Percentiles rank a stretch among this genome's conserved stretches.
These are phyloP conservation scores for Lepidium africanum DNA, from an alignment of 345 rosid species.

Conservation along the genomic window DNA sequence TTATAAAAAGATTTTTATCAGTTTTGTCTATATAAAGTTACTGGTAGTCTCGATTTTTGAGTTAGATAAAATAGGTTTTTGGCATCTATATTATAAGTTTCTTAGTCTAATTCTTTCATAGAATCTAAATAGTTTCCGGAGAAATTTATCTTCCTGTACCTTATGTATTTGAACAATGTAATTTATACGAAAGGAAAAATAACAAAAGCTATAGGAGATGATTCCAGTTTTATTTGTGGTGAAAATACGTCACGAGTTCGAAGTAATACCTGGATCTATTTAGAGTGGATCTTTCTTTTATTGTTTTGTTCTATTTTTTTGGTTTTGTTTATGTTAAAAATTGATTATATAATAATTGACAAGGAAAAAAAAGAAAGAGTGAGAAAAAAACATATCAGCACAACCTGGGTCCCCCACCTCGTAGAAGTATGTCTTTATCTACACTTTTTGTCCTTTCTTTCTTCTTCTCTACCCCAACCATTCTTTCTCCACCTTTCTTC, in stretches of 20 bases:
- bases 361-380: neutral
- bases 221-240: neutral
- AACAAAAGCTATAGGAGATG: no score
- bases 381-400: conserved; percentile 1
- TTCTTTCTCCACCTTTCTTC: conserved; percentile 11
- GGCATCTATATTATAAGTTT: no score
- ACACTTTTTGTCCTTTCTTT: conserved; percentile 51
- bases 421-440: conserved; percentile 55
- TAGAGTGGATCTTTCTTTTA: neutral
- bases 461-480: conserved; percentile 24
- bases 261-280: neutral
- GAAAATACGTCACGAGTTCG: neutral
- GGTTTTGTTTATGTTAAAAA: neutral
- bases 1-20: no score
- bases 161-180: no score
- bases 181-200: no score
- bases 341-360: neutral
- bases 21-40: no score
- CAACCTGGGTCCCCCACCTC: conserved; percentile 57
- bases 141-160: no score
- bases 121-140: no score
- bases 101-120: no score
- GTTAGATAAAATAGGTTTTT: no score
- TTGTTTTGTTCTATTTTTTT: neutral
- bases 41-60: no score